Percentiles rank a stretch among this genome's conserved stretches.
Evolutionary conservation across 2,329 filamentous ascomycete species (phyloP).

Genomic region (Elsinoe perseae): DNA sequence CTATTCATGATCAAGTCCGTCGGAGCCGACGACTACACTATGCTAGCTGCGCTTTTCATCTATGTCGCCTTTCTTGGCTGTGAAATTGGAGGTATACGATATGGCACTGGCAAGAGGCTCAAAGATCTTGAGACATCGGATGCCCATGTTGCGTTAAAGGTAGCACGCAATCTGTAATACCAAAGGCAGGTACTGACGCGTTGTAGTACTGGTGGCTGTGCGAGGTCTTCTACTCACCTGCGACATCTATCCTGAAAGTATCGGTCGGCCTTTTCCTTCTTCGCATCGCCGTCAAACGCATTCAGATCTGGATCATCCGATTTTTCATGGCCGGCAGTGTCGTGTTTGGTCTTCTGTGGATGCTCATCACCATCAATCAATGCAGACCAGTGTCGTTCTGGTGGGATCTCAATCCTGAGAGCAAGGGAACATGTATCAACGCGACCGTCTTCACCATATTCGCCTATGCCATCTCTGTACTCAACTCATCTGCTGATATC

Average conservation of each 20-base stretch:
- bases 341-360: constrained; percentile 41
- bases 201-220: constrained; percentile 47
- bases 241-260: constrained; percentile 43
- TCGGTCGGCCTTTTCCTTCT: constrained; percentile 49
- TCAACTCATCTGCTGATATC: constrained; percentile 38
- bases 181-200: neutral
- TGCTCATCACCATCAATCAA: constrained; percentile 47
- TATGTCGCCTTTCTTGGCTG: constrained; percentile 31
- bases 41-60: constrained; percentile 27
- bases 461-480: constrained; percentile 26
- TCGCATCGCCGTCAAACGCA: constrained; percentile 40
- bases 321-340: constrained; percentile 40
- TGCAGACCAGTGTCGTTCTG: constrained; percentile 47
- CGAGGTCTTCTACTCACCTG: constrained; percentile 47
- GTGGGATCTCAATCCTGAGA: constrained; percentile 39
- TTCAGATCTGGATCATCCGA: constrained; percentile 42
- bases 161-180: neutral
- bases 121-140: constrained; percentile 19
- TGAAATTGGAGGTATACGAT: constrained; percentile 27
- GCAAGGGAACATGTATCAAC: constrained; percentile 36
- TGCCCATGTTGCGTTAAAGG: constrained; percentile 15
- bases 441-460: constrained; percentile 42
- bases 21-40: constrained; percentile 31
- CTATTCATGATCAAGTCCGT: constrained; percentile 21
- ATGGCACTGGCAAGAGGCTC: constrained; percentile 29